phyloP scores from a whole-genome alignment of 2,329 filamentous ascomycete species.

The Neofusicoccum kwambonambiense region DNA sequence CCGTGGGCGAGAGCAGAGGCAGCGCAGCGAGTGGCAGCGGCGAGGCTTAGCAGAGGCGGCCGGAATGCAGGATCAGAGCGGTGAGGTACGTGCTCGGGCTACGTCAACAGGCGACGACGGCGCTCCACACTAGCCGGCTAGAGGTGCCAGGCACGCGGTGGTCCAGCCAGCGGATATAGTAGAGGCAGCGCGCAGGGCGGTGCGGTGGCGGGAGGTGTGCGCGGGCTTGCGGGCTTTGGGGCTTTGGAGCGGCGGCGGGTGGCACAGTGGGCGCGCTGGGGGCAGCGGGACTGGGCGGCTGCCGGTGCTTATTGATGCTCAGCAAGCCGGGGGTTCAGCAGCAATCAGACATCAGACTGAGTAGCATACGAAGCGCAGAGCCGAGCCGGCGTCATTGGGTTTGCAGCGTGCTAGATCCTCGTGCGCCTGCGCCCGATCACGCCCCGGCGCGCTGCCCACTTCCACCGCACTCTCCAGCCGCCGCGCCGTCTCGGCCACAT shows the following conservation, averaged over 20 bases:
- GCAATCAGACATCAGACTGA: background rate
- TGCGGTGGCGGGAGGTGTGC: background rate
- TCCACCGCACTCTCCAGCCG: background rate
- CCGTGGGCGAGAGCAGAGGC: background rate
- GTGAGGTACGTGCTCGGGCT: constrained; percentile 6
- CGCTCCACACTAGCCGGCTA: background rate
- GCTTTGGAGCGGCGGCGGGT: background rate
- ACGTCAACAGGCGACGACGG: constrained; percentile 9
- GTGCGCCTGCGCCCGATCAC: constrained; percentile 10
- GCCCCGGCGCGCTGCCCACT: background rate
- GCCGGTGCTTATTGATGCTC: constrained; percentile 7
- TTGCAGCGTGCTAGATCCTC: constrained; percentile 2
- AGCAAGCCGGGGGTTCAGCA: background rate
- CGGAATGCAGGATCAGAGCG: constrained; percentile 10
- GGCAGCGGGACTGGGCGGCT: background rate
- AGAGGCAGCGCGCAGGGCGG: background rate
- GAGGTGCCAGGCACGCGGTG: constrained; percentile 5
- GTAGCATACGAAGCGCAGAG: background rate
- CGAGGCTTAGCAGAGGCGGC: background rate
- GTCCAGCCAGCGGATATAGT: background rate
- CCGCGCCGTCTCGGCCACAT: background rate
- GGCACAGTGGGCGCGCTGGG: background rate
- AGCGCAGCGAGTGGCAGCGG: background rate
- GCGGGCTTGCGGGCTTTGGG: background rate
- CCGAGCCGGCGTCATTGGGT: background rate